Evolutionary conservation across 768 basidiomycete species (phyloP), one percentile per base, ranked within the genome.

Genomic region (Hypholoma sublateritium): DNA sequence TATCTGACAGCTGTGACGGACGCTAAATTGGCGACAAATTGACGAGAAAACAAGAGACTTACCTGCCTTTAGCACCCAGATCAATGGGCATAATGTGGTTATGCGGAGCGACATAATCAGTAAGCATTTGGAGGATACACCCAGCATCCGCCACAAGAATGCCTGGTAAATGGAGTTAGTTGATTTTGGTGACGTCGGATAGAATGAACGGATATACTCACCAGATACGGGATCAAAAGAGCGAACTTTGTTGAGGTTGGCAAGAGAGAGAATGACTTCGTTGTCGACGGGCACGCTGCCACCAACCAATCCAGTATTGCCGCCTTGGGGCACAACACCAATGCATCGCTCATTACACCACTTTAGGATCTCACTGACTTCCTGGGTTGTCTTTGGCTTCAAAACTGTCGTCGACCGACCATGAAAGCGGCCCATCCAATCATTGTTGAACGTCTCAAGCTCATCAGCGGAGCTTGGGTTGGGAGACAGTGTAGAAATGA

Each of bases 21-120:
- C 12, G 49, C 47, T 61, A 55, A 55, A 41, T 39, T 46, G 52
- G 39, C 44, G 47, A 25, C 25, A 49, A 47, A 32, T 32, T 9
- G 36, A 49, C 44, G 37, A 35, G 39, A 25, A 5, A 42, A 37
- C 22, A 55, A 39, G 50, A n/a, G 46, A 54, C 76, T 47, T 56
- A 90, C 92, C 93, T 95, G 70, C 95, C 95, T 75, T 98, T 98
- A 28, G 95, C 95, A 42, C 94, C 95, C 9, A 98, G 78, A 69
- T 98, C 95, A 35, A 97, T 80, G 13, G 97, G 97, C 89, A 98
- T 95, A 69, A 98, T 95, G 70, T 98, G 91, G 60, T 95, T 83
- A 63, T 93, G 80, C 1, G 92, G 89, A 0, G 87, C 86, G 50
- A 98, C 84, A 67, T 92, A 85, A 73, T 94, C 88, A 19, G 91